Evolutionary conservation across 352 stramenopile species (phyloP).

Genomic region (Aphanomyces euteiches): DNA sequence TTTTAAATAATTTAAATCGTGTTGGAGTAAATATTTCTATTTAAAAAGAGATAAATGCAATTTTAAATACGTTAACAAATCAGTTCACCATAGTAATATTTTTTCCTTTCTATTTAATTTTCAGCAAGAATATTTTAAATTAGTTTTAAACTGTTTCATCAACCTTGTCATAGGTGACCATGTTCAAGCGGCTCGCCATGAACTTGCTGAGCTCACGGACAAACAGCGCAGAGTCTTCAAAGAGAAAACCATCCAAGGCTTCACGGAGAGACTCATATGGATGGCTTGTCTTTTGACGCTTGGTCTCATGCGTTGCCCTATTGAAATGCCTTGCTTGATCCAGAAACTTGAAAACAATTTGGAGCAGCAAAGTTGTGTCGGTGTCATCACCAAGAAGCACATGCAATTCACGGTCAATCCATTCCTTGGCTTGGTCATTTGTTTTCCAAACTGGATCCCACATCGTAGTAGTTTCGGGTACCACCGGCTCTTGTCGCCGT

Average conservation of each 20-base stretch:
- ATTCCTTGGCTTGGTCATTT: slow-evolving; percentile 14
- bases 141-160: no score
- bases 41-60: background rate
- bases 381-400: slow-evolving; percentile 4
- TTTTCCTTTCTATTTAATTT: background rate
- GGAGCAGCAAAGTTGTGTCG: slow-evolving; percentile 1
- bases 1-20: background rate
- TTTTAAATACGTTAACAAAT: background rate
- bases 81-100: background rate
- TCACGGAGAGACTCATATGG: slow-evolving; percentile 41
- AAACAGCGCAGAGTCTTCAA: slow-evolving; percentile 55
- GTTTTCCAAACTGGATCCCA: slow-evolving; percentile 14
- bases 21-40: background rate
- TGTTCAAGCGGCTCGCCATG: slow-evolving; percentile 58
- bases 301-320: background rate
- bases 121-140: background rate
- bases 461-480: background rate
- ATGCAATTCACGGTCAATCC: slow-evolving; percentile 9
- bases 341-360: slow-evolving; percentile 1
- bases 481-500: background rate
- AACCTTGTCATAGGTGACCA: slow-evolving; percentile 54
- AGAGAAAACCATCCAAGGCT: slow-evolving; percentile 59
- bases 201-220: slow-evolving; percentile 63
- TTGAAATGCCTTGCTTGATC: background rate
- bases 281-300: background rate